Evolutionary conservation across 163 green algal genomes (phyloP).

Genomic region (Smithsoniella earleae): DNA sequence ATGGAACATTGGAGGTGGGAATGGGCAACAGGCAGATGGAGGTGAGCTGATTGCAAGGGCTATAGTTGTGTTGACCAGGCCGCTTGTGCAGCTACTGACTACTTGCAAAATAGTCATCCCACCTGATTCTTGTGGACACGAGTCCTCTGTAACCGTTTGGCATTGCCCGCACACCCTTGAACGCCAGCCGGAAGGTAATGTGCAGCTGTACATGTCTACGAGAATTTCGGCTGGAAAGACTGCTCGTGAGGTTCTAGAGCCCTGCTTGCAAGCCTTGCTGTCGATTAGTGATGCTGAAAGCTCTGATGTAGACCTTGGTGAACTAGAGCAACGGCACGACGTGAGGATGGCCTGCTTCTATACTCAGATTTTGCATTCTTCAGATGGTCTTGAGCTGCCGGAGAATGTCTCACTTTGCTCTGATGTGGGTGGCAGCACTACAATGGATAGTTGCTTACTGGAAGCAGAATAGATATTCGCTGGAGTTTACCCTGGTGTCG

Average conservation of each 20-base stretch:
- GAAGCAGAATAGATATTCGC: background rate
- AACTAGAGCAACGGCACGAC: background rate
- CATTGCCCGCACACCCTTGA: constrained; percentile 13
- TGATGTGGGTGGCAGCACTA: background rate
- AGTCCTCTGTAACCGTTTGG: background rate
- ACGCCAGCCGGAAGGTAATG: background rate
- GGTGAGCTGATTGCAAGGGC: background rate
- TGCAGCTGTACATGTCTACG: constrained; percentile 15
- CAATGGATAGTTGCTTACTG: constrained; percentile 5
- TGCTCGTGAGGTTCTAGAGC: background rate
- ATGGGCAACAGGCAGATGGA: background rate
- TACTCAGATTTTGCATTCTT: background rate
- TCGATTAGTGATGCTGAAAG: background rate
- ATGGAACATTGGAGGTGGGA: background rate
- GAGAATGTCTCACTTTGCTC: background rate
- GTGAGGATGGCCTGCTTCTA: background rate
- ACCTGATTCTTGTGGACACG: background rate
- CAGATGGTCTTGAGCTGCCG: background rate
- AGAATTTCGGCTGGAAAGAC: background rate
- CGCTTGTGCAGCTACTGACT: background rate
- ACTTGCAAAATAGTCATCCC: constrained; percentile 24
- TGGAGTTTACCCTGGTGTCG: background rate
- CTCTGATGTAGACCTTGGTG: background rate
- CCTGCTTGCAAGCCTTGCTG: background rate
- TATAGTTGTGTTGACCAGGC: background rate